Evolutionary conservation across 129 eudicot species (phyloP).

Genomic region (Artemisia annua): DNA sequence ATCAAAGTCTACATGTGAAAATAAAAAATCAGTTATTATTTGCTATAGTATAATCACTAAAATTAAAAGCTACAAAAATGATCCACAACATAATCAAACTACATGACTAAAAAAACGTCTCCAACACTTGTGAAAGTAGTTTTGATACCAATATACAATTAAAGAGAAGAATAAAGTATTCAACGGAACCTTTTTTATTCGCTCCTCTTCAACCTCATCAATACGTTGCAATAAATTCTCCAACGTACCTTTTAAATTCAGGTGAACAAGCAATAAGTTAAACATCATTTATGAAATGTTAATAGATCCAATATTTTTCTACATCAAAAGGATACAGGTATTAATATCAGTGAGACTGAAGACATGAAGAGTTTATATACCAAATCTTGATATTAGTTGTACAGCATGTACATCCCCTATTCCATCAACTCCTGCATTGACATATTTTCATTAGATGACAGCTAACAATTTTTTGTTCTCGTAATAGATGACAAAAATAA

Average conservation of each 20-base stretch:
- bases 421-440: constrained; percentile 80
- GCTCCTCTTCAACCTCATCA: constrained; percentile 75
- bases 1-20: constrained; percentile 55
- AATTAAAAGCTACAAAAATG: not conserved
- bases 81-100: not conserved
- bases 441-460: constrained; percentile 10
- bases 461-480: not conserved
- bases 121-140: not conserved
- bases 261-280: constrained; percentile 25
- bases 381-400: constrained; percentile 75
- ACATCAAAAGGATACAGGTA: not conserved
- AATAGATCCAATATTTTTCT: constrained; percentile 3
- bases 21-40: constrained; percentile 11
- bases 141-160: not conserved
- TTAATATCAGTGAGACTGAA: not conserved
- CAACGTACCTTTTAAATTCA: constrained; percentile 55
- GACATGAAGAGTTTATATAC: constrained; percentile 33
- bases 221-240: constrained; percentile 71
- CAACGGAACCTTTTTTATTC: constrained; percentile 65
- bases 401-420: constrained; percentile 89
- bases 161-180: constrained; percentile 5
- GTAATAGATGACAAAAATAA: constrained; percentile 17
- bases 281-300: constrained; percentile 9
- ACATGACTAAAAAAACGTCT: not conserved
- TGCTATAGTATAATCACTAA: constrained; percentile 10